phyloP scores from a whole-genome alignment of 2,329 filamentous ascomycete species.

The Alternaria panax region DNA sequence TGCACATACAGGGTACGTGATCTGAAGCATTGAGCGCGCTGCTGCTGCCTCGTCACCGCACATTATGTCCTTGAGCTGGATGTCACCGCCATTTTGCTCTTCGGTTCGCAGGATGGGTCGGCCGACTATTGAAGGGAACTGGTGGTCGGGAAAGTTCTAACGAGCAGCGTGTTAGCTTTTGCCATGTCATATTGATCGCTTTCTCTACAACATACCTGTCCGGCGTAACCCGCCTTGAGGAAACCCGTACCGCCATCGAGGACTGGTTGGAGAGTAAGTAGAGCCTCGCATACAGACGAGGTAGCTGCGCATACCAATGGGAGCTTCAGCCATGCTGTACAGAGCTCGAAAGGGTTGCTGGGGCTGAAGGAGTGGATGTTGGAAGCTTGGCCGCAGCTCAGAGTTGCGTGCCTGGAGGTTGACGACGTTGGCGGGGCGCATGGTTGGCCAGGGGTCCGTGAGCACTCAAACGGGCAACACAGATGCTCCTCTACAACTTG shows the following conservation, averaged over 20 bases:
- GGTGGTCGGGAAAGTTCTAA: slow-evolving; percentile 97
- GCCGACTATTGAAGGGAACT: slow-evolving; percentile 97
- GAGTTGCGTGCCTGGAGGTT: slow-evolving; percentile 26
- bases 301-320: slow-evolving; percentile 54
- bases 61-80: slow-evolving; percentile 97
- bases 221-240: slow-evolving; percentile 99
- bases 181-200: not conserved
- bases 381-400: slow-evolving; percentile 22
- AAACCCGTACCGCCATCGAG: slow-evolving; percentile 99
- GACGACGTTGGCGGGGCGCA: slow-evolving; percentile 41
- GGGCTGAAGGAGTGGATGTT: slow-evolving; percentile 15
- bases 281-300: slow-evolving; percentile 11
- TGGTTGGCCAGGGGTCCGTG: slow-evolving; percentile 33
- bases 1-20: slow-evolving; percentile 82
- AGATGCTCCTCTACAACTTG: slow-evolving; percentile 15
- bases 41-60: slow-evolving; percentile 97
- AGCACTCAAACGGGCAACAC: slow-evolving; percentile 26
- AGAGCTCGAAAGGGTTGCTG: slow-evolving; percentile 24
- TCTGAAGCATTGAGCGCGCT: slow-evolving; percentile 95
- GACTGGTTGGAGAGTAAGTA: slow-evolving; percentile 65
- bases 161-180: slow-evolving; percentile 14
- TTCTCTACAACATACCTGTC: slow-evolving; percentile 65
- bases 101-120: slow-evolving; percentile 96
- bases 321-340: slow-evolving; percentile 56
- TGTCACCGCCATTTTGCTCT: slow-evolving; percentile 76